Evolutionary conservation across 192 early-diverging fungal genomes (phyloP).

Genomic region (Blastocladiella britannica): DNA sequence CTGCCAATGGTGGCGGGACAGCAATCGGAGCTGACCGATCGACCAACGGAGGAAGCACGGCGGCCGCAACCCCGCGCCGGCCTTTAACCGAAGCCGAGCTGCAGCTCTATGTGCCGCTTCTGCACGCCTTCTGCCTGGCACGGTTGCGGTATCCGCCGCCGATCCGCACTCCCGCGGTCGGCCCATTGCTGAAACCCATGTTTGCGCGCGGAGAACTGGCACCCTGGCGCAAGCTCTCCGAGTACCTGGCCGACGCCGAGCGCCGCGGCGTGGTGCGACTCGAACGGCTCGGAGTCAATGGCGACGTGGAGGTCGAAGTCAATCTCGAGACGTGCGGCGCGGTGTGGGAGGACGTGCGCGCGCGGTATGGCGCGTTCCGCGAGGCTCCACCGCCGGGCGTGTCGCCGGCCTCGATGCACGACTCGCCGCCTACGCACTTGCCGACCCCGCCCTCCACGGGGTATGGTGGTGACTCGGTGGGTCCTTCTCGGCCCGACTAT

Average conservation of each 20-base stretch:
- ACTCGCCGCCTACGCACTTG: background rate
- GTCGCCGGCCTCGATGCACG: too few relatives aligned
- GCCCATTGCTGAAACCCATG: background rate
- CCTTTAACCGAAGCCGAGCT: background rate
- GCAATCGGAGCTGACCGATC: too few relatives aligned
- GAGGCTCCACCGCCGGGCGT: too few relatives aligned
- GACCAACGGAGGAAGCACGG: too few relatives aligned
- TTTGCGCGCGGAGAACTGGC: background rate
- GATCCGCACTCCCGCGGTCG: background rate
- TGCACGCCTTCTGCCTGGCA: background rate
- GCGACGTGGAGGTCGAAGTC: background rate
- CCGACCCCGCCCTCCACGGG: background rate
- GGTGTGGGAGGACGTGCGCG: background rate
- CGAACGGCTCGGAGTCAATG: background rate
- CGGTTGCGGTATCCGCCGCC: background rate
- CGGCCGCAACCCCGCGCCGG: too few relatives aligned
- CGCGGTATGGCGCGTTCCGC: constrained; percentile 1
- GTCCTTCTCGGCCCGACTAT: too few relatives aligned
- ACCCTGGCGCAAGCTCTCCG: background rate
- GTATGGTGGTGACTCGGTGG: too few relatives aligned
- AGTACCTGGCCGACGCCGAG: background rate
- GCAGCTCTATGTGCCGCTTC: background rate
- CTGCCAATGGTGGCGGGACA: too few relatives aligned
- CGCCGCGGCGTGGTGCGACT: background rate
- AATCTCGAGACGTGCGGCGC: background rate